Evolutionary conservation across 2,329 filamentous ascomycete genomes (phyloP).

Genomic region (Thelonectria rubi): DNA sequence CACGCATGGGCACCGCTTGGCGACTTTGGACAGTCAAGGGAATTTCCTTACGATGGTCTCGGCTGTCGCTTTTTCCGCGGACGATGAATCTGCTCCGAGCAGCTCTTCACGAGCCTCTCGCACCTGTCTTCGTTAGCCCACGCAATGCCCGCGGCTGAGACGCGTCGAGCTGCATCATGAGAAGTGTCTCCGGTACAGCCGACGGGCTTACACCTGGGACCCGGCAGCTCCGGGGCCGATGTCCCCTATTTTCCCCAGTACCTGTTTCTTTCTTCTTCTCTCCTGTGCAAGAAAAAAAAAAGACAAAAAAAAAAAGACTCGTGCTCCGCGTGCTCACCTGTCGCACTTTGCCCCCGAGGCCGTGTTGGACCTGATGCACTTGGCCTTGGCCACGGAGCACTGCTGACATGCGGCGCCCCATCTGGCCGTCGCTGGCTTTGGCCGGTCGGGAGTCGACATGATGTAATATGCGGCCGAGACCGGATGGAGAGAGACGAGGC

Average conservation of each 20-base stretch:
- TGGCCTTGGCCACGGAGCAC: conserved; percentile 60
- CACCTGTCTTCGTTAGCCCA: conserved; percentile 49
- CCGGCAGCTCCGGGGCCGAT: too few species aligned
- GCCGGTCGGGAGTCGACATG: conserved; percentile 35
- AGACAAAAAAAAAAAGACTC: background rate
- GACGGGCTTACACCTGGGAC: conserved; percentile 21
- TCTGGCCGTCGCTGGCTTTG: conserved; percentile 51
- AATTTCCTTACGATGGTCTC: conserved; percentile 58
- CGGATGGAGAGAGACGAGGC: conserved; percentile 13
- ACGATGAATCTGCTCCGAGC: conserved; percentile 56
- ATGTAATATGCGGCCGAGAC: conserved; percentile 14
- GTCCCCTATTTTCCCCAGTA: background rate
- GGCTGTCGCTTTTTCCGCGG: conserved; percentile 61
- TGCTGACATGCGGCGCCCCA: conserved; percentile 61
- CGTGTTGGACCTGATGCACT: conserved; percentile 56
- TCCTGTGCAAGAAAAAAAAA: too few species aligned
- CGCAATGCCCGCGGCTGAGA: background rate
- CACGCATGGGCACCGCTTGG: background rate
- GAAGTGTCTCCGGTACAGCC: conserved; percentile 18
- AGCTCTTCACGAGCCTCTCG: conserved; percentile 58
- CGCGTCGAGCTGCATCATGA: conserved; percentile 18
- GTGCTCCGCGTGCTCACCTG: conserved; percentile 44
- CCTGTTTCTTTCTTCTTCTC: too few species aligned
- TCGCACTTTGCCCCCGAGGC: conserved; percentile 55
- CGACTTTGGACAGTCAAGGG: background rate